Evolutionary conservation across 2,329 filamentous ascomycete species (phyloP), one percentile per base, ranked within the genome.

Genomic region (Exserohilum rostratum): DNA sequence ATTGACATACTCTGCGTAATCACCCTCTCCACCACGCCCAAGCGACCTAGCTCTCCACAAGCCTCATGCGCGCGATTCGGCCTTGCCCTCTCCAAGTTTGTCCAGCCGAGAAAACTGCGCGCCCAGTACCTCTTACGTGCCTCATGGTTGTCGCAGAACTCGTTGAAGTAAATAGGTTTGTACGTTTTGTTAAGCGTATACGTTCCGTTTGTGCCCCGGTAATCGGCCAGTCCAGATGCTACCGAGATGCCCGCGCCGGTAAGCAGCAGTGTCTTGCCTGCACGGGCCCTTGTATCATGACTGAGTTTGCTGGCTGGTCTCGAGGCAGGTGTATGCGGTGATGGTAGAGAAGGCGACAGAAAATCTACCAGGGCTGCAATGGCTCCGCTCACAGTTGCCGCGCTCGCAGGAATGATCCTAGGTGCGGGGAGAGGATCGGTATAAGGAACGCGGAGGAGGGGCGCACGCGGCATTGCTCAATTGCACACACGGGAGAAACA

Each of bases 51-150:
- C 60, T 88, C 83, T 47, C 85, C 82, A 52, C 98, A 84, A 2
- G 93, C 91, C 71, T 85, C 82, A 77, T 99, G 95, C 2, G 87
- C 87, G 3, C 80, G 78, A 70, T 98, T 98, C 11, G 93, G 93
- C 53, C 79, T 80, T n/a, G 91, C 90, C 58, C 86, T 88, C 68
- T 89, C 80, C 62, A 98, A 79, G 39, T 86, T 91, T 3, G 90
- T 87, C 93, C 93, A 98, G 33, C 95, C 95, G 17, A 99, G 79
- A 74, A 96, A 99, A 70, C 90, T 96, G 44, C 95, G 81, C 0
- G 95, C 93, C 95, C 95, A 99, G 74, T 99, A 99, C 57, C 95
- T 82, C 76, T 97, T 95, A 61, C 95, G 82, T 11, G 90, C 87
- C 73, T 93, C 90, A 76, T 98, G 93, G 61, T 80, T 90, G 42